phyloP scores from a whole-genome alignment of 2,329 filamentous ascomycete species.

The Trichophyton equinum region DNA sequence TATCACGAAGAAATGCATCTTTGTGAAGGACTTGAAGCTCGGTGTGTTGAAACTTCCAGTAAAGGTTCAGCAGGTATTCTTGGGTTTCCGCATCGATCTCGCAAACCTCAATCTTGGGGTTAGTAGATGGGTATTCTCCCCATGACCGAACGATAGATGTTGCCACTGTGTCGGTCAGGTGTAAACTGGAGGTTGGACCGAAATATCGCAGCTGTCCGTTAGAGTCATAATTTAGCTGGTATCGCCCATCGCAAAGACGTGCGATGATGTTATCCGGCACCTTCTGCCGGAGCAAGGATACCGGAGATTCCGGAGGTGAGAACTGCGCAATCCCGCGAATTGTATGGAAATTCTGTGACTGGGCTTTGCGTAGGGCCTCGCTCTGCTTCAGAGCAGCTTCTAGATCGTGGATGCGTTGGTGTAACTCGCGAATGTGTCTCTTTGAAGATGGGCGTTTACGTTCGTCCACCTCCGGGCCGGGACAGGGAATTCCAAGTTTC shows the following conservation, averaged over 20 bases:
- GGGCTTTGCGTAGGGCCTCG: neutral
- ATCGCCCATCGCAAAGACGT: slow-evolving; percentile 7
- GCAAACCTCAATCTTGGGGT: neutral
- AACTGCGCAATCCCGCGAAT: slow-evolving; percentile 7
- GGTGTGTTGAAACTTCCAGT: slow-evolving; percentile 11
- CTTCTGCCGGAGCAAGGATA: neutral
- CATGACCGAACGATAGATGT: slow-evolving; percentile 5
- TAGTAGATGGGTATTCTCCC: slow-evolving; percentile 4
- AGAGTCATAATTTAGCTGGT: slow-evolving; percentile 6
- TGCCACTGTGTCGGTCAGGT: slow-evolving; percentile 3
- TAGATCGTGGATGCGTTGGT: slow-evolving; percentile 10
- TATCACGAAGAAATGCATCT: slow-evolving; percentile 6
- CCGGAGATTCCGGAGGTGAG: slow-evolving; percentile 2
- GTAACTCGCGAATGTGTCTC: slow-evolving; percentile 11
- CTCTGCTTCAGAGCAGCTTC: slow-evolving; percentile 11
- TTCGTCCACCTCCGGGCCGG: slow-evolving; percentile 8
- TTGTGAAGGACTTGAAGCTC: slow-evolving; percentile 8
- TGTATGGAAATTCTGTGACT: neutral
- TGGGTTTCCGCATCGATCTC: slow-evolving; percentile 7
- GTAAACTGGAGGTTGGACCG: slow-evolving; percentile 9
- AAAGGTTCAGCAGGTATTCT: slow-evolving; percentile 8
- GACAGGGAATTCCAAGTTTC: slow-evolving; percentile 7
- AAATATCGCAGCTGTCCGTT: slow-evolving; percentile 2
- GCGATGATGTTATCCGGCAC: slow-evolving; percentile 4
- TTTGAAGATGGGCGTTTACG: slow-evolving; percentile 13